Evolutionary conservation across 768 basidiomycete genomes (phyloP), one percentile per base, ranked within the genome.

Genomic region (Russula griseocarnosa): DNA sequence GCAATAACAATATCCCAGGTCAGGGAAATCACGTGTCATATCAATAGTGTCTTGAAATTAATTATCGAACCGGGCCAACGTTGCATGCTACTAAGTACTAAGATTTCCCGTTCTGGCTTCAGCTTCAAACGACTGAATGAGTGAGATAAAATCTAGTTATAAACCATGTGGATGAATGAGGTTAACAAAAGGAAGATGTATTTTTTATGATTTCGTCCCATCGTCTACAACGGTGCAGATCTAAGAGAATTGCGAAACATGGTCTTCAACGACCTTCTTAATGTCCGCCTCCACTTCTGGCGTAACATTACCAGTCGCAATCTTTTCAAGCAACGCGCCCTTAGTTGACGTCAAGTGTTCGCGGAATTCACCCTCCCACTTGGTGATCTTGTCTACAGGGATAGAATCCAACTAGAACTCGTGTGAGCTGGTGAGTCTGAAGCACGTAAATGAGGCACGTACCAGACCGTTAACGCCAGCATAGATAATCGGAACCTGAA

Each of bases 381-480:
- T 83, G 69, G 91, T 88, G 77, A 97, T 95, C 81, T 94, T 81
- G 71, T 97, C 92, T 59, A 97, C 94, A 51, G 94, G 90, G 77
- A 99, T 92, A 32, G 92, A 81, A 76, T 98, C 97, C 71, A 99
- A 93, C 86, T 91, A 44, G 24, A 46, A 9, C 38, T 28, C 1
- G 52, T 18, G 28, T 32, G n/a, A 47, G 38, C 36, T 28, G 14
- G 24, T 34, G 52, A 32, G 42, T 44, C 22, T 26, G 2, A 10
- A 22, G 24, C n/a, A 1, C n/a, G 14, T 1, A 16, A 32, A 62
- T 13, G 46, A 1, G 18, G 36, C 20, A 83, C 88, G 70, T 75
- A 90, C 88, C 68, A 97, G 86, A 92, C 97, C 97, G 79, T 98
- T 95, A 71, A 99, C 97, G 86, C 96, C 96, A 69, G 96, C 97